Evolutionary conservation across 176 grass and related monocot genomes (phyloP), one percentile per base, ranked within the genome.

Genomic region (Tillandsia leiboldiana): DNA sequence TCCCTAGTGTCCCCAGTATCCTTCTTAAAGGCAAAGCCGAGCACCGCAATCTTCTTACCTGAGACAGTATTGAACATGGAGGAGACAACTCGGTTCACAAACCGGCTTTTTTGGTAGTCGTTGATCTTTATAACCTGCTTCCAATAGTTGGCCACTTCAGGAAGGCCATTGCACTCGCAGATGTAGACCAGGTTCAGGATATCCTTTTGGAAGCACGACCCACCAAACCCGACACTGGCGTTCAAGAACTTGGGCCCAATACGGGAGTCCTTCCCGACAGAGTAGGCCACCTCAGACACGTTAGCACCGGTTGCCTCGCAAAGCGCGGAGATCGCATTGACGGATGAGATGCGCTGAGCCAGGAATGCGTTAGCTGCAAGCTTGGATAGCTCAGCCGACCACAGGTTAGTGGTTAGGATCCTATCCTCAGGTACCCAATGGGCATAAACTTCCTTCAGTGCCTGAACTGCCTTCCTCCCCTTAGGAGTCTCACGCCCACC

Each of bases 51-150:
- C 86, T 84, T 84, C 71, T 88, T 88, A 49, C 82, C 82, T 6
- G 81, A 69, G 14, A 88, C 81, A 1, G 86, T 88, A 62, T 88
- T 88, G 78, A 88, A 88, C 86, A 88, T 88, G 73, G 86, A 88
- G 63, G 86, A 61, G 11, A 88, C 86, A 8, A 88, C 74, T 1
- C 86, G 82, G 78, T 88, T 88, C 71, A 88, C 86, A 1, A 88
- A 88, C 17, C 86, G 67, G 66, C 78, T 81, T 74, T 88, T 88
- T 78, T 88, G 86, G 74, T 87, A 87, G 69, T 87, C 85, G 6
- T 87, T 87, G 51, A 87, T 87, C 76, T 87, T 87, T 63, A 87
- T 87, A 10, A 87, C 85, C 58, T 87, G 85, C 72, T 82, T 79
- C 85, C 85, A 87, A 69, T 87, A 87, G 73, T 87, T 83, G 0